Base-by-base conservation (phyloP, 352 stramenopile genomes). In the Achlya hypogyna region DNA sequence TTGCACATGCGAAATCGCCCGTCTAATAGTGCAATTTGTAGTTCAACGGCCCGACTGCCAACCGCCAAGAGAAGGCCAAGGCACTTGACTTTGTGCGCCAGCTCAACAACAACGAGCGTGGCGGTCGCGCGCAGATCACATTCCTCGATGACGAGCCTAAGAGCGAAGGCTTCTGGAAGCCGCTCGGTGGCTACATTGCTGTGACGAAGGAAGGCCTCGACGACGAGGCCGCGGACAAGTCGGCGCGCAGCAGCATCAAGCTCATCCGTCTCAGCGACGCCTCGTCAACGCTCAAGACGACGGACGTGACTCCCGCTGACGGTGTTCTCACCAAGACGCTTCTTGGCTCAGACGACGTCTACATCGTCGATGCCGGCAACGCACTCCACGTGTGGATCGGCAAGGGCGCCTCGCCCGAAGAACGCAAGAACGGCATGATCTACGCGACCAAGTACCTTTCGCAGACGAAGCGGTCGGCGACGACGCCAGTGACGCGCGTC, bases 321-420 rank as follows among this genome's bases (percentile, higher is more conserved):
- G 83, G 84, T 54, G 75, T 91, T 22, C 66, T 97, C 14, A 87
- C 79, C 4, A 93, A 92, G 69, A 70, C 80, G 54, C 65, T 89
- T 1, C 71, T 98, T 23, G 82, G 91, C 67, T 79, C 81, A 9
- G 75, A 96, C 27, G 87, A 98, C 59, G 91, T 97, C n/a, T 98
- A 95, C 71, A 74, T 98, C 16, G 74, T 98, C 25, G 92, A 98
- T 70, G 72, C 83, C 56, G 88, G 88, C 51, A 84, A 86, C 67
- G 82, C 90, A 20, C 66, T 98, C 20, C 98, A 89, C 70, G 74
- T 98, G 4, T 98, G 92, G 91, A 79, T 98, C 31, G 95, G 95
- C 51, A 91, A 88, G 65, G 74, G 73, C 29, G 89, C 90, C 3
- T 95, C 84, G 4, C 71, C 74, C 32, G 76, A 62, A 38, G 93